Conservation (phyloP, 73 alveolate genomes). For the Paramecium caudatum region DNA sequence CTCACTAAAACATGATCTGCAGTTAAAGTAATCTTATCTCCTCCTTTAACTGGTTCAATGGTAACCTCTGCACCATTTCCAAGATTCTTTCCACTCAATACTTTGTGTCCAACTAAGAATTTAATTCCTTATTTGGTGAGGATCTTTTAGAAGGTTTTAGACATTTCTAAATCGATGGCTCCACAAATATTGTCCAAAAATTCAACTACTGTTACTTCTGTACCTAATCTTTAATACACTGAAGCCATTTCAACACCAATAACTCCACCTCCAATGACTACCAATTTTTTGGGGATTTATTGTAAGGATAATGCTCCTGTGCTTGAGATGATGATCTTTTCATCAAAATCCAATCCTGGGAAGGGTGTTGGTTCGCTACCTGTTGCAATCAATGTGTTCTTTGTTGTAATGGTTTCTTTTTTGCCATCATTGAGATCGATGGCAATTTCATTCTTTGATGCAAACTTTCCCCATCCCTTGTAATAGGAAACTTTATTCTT, state of each 20-base stretch:
- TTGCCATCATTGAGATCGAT: slow-evolving; percentile 82
- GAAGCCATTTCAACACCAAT: slow-evolving; percentile 97
- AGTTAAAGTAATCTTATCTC: slow-evolving; percentile 79
- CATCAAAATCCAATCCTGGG: slow-evolving; percentile 92
- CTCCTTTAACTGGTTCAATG: slow-evolving; percentile 87
- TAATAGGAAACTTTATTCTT: slow-evolving; percentile 91
- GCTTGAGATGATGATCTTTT: slow-evolving; percentile 83
- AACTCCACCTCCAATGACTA: slow-evolving; percentile 98
- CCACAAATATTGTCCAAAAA: slow-evolving; percentile 88
- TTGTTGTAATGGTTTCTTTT: slow-evolving; percentile 81
- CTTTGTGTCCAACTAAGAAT: slow-evolving; percentile 92
- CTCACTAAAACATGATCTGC: slow-evolving; percentile 90
- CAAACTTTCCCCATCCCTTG: slow-evolving; percentile 89
- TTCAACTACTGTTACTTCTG: slow-evolving; percentile 96
- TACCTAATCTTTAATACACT: slow-evolving; percentile 94
- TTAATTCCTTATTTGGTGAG: slow-evolving; percentile 94
- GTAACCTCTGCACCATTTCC: slow-evolving; percentile 81
- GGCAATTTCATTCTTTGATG: slow-evolving; percentile 78
- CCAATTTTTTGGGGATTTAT: slow-evolving; percentile 93
- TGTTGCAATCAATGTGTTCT: slow-evolving; percentile 92
- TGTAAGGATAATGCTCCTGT: slow-evolving; percentile 90
- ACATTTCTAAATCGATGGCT: slow-evolving; percentile 89
- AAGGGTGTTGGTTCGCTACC: slow-evolving; percentile 95
- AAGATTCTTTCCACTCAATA: slow-evolving; percentile 83
- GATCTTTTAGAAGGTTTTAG: slow-evolving; percentile 88